Conservation (phyloP, 2,329 filamentous ascomycete species). For the Thielaviopsis musarum region DNA sequence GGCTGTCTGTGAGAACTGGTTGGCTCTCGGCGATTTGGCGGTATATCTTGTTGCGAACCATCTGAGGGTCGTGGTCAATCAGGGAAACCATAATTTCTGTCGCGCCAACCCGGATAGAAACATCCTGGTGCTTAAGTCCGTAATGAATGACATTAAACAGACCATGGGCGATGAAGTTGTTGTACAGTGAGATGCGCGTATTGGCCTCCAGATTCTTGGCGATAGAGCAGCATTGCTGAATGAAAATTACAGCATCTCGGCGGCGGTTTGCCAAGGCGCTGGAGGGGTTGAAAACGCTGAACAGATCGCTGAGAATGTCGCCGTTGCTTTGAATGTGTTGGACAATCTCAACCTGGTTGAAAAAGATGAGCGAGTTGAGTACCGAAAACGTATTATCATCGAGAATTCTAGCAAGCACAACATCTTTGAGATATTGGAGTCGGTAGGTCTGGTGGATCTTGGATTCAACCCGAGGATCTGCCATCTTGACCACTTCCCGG, state of each 20-base stretch:
- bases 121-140: slow-evolving; percentile 70
- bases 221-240: slow-evolving; percentile 88
- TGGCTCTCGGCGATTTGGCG: slow-evolving; percentile 79
- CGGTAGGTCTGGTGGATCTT: slow-evolving; percentile 97
- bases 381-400: slow-evolving; percentile 97
- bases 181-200: slow-evolving; percentile 64
- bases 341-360: slow-evolving; percentile 96
- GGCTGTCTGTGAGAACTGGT: slow-evolving; percentile 70
- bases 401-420: slow-evolving; percentile 88
- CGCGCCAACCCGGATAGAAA: slow-evolving; percentile 73
- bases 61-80: slow-evolving; percentile 87
- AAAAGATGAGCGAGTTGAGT: slow-evolving; percentile 94
- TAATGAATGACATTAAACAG: slow-evolving; percentile 83
- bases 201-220: slow-evolving; percentile 86
- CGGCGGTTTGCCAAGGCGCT: slow-evolving; percentile 53
- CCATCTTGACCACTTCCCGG: slow-evolving; percentile 90
- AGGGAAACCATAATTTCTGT: slow-evolving; percentile 87
- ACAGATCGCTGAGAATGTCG: slow-evolving; percentile 67
- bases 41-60: slow-evolving; percentile 88
- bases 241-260: slow-evolving; percentile 89
- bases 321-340: slow-evolving; percentile 78
- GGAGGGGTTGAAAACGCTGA: slow-evolving; percentile 60
- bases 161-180: slow-evolving; percentile 77
- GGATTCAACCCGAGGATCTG: slow-evolving; percentile 60
- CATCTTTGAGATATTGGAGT: slow-evolving; percentile 90